Evolutionary conservation across 192 early-diverging fungal genomes (phyloP).

Genomic region (Anaeromyces robustus): DNA sequence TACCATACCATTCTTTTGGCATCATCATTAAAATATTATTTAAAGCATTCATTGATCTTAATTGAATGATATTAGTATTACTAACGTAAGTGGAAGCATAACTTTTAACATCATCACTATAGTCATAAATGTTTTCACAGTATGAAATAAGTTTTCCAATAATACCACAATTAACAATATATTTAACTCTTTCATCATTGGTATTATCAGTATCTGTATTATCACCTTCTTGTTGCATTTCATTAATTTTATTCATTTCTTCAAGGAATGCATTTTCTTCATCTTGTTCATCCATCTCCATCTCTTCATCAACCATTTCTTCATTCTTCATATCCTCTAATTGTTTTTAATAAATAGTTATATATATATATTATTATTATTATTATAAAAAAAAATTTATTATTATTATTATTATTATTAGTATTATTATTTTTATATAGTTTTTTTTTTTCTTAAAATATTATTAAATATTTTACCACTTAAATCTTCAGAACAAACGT

Average conservation of each 20-base stretch:
- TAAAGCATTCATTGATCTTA: conserved; percentile 10
- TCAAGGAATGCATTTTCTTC: background rate
- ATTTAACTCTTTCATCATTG: conserved; percentile 24
- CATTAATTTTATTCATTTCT: background rate
- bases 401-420: too few species aligned
- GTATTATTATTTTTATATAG: too few species aligned
- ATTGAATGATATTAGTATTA: conserved; percentile 2
- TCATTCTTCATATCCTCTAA: conserved; percentile 16
- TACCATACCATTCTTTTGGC: conserved; percentile 6
- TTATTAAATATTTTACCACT: background rate
- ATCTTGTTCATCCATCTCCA: conserved; percentile 15
- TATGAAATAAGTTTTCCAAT: conserved; percentile 24
- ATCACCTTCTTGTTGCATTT: conserved; percentile 2
- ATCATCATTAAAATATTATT: conserved; percentile 15
- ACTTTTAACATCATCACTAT: background rate
- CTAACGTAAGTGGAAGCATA: background rate
- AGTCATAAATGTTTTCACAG: conserved; percentile 12
- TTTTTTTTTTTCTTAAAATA: background rate
- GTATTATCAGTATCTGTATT: conserved; percentile 11
- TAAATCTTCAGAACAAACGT: conserved; percentile 55
- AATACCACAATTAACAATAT: conserved; percentile 21
- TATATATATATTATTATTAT: too few species aligned
- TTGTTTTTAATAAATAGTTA: background rate
- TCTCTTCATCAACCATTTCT: conserved; percentile 24
- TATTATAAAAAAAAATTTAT: too few species aligned